phyloP scores from a whole-genome alignment of 352 stramenopile genomes.

The Saprolegnia diclina region DNA sequence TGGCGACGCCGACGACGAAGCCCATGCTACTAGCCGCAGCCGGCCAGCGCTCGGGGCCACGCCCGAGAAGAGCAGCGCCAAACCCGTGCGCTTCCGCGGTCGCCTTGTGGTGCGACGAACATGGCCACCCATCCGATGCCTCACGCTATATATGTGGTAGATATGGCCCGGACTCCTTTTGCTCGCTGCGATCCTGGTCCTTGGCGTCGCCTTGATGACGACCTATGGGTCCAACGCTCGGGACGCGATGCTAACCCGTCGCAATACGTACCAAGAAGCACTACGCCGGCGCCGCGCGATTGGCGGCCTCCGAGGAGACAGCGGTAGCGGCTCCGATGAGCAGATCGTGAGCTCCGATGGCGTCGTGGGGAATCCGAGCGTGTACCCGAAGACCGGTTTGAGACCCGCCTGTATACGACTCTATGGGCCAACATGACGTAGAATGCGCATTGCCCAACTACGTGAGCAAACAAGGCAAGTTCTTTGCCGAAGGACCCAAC shows the following conservation, averaged over 20 bases:
- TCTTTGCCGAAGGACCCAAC: constrained; percentile 27
- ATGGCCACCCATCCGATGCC: background rate
- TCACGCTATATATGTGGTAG: background rate
- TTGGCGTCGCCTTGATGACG: constrained; percentile 27
- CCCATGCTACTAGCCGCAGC: background rate
- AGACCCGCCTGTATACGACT: background rate
- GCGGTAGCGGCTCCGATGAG: background rate
- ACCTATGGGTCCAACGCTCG: constrained; percentile 30
- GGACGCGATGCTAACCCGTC: constrained; percentile 23
- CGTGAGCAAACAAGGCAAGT: constrained; percentile 30
- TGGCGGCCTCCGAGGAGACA: constrained; percentile 14
- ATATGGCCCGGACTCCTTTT: constrained; percentile 35
- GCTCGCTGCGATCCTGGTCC: constrained; percentile 26
- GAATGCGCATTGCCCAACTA: constrained; percentile 28
- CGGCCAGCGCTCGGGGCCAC: background rate
- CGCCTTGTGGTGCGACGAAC: background rate
- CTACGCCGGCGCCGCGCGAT: constrained; percentile 31
- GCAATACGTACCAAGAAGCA: constrained; percentile 25
- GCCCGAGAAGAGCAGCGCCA: background rate
- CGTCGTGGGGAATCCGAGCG: background rate
- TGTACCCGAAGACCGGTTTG: background rate
- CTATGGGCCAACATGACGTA: background rate
- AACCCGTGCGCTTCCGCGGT: background rate
- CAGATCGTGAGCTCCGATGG: background rate
- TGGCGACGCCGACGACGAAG: background rate